Conservation (phyloP, 805 yeast genomes). For the Blastobotrys chiropterorum region DNA sequence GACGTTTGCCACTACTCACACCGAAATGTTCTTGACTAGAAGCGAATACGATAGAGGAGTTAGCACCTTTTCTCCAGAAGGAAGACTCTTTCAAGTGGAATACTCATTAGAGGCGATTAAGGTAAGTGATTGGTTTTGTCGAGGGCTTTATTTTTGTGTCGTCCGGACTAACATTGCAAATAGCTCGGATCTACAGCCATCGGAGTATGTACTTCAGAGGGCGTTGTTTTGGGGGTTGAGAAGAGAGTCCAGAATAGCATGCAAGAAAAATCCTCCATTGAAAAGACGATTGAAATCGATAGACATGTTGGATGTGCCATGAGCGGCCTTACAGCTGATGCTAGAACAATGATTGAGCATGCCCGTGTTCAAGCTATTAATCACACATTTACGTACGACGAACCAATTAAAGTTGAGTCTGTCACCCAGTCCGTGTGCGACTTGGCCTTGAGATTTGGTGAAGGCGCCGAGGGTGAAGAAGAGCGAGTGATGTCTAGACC, state of each 20-base stretch:
- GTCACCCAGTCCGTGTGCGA: constrained; percentile 96
- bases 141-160: background rate
- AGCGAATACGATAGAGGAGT: constrained; percentile 99
- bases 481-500: constrained; percentile 96
- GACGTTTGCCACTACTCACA: background rate
- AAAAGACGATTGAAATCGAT: constrained; percentile 93
- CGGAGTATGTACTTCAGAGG: constrained; percentile 92
- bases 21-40: constrained; percentile 90
- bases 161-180: constrained; percentile 3
- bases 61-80: constrained; percentile 97
- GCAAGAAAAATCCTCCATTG: constrained; percentile 88
- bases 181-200: constrained; percentile 92
- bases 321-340: constrained; percentile 98
- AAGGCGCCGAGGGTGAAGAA: constrained; percentile 86
- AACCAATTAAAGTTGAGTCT: constrained; percentile 84
- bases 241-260: constrained; percentile 91
- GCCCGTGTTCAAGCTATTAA: constrained; percentile 82
- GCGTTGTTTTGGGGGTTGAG: constrained; percentile 94
- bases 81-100: constrained; percentile 95
- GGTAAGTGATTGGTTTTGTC: too few relatives aligned
- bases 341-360: constrained; percentile 97
- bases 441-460: constrained; percentile 92
- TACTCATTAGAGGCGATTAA: constrained; percentile 96
- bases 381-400: constrained; percentile 86
- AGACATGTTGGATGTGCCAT: constrained; percentile 95